Evolutionary conservation across 2,329 filamentous ascomycete genomes (phyloP), one percentile per base, ranked within the genome.

Genomic region (Colletotrichum euphorbiae): DNA sequence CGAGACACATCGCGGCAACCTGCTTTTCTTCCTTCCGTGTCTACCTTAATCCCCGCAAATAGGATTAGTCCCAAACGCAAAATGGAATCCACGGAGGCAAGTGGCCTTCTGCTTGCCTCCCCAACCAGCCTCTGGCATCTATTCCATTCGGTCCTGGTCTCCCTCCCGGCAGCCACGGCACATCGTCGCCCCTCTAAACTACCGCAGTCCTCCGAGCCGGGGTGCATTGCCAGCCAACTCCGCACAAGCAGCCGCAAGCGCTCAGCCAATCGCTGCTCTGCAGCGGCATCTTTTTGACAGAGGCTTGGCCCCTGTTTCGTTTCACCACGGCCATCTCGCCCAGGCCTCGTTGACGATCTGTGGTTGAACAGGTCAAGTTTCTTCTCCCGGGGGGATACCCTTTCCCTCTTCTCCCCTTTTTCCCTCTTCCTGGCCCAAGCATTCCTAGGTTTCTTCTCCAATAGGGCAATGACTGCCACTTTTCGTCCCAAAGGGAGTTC

Each of bases 231-330:
- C 36, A 38, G 36, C 28, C 28, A 28, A 28, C 6, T 28, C 28
- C 28, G 28, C 21, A 24, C 21, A 24, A 24, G 21, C 52, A 68
- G 61, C 61, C 61, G 66, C 54, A 65, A 56, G 12, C 61, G 61
- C 54, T 40, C 61, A 60, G 54, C 66, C 66, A 68, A 68, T 68
- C 61, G 31, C 40, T 43, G 46, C 21, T 40, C 21, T 56, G 46
- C 40, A 65, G 48, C 66, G 38, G 65, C 61, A 66, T 48, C 40
- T 59, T 68, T 55, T 68, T 54, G 66, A 68, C 54, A 68, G 31
- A 55, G 28, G 61, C 61, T 68, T 65, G 42, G 50, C 67, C 67
- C 67, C 63, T 69, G 67, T 69, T 69, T 69, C 67, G 67, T 69
- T 69, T 69, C 67, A 69, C 62, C 62, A 67, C 66, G 54, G 40